phyloP scores from a whole-genome alignment of 805 yeast genomes.

The Yarrowia keelungensis region DNA sequence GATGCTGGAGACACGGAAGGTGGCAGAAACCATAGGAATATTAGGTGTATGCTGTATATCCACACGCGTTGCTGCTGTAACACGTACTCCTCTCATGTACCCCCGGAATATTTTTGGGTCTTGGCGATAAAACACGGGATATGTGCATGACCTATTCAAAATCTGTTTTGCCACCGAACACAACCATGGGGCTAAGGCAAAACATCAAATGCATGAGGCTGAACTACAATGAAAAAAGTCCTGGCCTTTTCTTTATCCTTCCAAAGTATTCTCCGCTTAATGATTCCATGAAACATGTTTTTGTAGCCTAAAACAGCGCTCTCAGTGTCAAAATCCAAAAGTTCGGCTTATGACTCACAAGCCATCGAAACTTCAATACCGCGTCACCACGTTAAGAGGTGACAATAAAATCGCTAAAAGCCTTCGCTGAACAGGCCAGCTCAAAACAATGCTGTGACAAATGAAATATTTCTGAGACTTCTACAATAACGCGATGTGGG shows the following conservation, averaged over 20 bases:
- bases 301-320: background rate
- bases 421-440: too few species aligned
- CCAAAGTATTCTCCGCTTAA: background rate
- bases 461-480: too few species aligned
- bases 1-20: background rate
- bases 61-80: too few species aligned
- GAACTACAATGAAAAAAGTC: background rate
- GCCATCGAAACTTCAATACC: background rate
- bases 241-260: background rate
- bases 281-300: background rate
- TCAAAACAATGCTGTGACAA: too few species aligned
- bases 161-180: constrained; percentile 1
- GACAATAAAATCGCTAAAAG: too few species aligned
- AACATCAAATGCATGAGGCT: constrained; percentile 1
- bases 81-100: background rate
- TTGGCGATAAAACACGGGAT: background rate
- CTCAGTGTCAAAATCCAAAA: background rate
- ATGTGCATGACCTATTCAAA: background rate
- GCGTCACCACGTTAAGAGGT: background rate
- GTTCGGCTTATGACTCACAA: constrained; percentile 8
- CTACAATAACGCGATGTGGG: too few species aligned
- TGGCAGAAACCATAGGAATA: background rate
- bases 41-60: too few species aligned
- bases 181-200: background rate
- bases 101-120: background rate